Evolutionary conservation across 2,329 filamentous ascomycete species (phyloP).

Genomic region (Pseudogymnoascus sp.): DNA sequence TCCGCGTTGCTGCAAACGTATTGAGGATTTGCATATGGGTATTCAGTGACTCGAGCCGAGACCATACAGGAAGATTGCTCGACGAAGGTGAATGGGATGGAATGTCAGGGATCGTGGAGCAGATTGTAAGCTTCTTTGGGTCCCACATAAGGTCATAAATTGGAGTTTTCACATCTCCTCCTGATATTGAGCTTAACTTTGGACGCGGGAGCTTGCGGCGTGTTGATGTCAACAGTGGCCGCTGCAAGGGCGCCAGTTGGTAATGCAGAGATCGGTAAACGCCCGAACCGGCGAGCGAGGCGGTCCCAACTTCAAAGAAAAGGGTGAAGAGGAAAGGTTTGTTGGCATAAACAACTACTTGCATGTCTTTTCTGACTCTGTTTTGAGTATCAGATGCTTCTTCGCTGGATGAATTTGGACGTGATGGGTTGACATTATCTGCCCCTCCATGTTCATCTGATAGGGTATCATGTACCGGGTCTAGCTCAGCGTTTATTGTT

Average conservation of each 20-base stretch:
- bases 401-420: slow-evolving; percentile 18
- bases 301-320: slow-evolving; percentile 57
- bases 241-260: slow-evolving; percentile 53
- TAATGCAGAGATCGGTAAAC: slow-evolving; percentile 54
- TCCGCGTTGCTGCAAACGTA: slow-evolving; percentile 43
- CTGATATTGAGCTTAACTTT: slow-evolving; percentile 19
- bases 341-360: slow-evolving; percentile 66
- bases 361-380: slow-evolving; percentile 50
- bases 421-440: slow-evolving; percentile 19
- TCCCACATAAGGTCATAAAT: slow-evolving; percentile 62
- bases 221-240: slow-evolving; percentile 50
- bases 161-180: slow-evolving; percentile 26
- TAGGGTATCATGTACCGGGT: slow-evolving; percentile 34
- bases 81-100: slow-evolving; percentile 37
- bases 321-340: slow-evolving; percentile 73
- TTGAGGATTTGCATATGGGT: slow-evolving; percentile 59
- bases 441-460: slow-evolving; percentile 38
- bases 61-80: slow-evolving; percentile 39
- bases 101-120: slow-evolving; percentile 61
- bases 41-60: slow-evolving; percentile 55
- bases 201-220: slow-evolving; percentile 49
- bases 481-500: slow-evolving; percentile 60
- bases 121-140: slow-evolving; percentile 46
- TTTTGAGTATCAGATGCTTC: slow-evolving; percentile 40
- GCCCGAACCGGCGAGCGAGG: slow-evolving; percentile 47